Evolutionary conservation across 1,284 basidiomycete species (phyloP).

Genomic region (Cutaneotrichosporon sp.): DNA sequence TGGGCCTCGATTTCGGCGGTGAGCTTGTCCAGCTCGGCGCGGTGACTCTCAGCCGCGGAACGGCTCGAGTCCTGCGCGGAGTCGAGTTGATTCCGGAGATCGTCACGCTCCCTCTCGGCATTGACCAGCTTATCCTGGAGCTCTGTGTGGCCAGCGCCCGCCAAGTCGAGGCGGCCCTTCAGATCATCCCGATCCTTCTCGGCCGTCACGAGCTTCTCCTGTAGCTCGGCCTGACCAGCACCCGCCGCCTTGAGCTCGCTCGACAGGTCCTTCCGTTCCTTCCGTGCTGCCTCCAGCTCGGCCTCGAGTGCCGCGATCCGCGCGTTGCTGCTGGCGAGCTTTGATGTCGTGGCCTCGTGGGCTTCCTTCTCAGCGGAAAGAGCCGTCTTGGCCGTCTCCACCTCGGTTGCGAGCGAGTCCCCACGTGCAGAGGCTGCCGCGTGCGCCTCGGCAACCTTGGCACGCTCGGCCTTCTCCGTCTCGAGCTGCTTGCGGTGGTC

Average conservation of each 20-base stretch:
- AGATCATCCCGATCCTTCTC: too few relatives aligned
- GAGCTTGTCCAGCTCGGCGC: too few relatives aligned
- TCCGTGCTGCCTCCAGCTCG: conserved; percentile 8
- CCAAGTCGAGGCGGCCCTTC: too few relatives aligned
- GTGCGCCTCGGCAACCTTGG: conserved; percentile 5
- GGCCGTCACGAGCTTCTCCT: background rate
- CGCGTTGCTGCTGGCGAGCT: conserved; percentile 1
- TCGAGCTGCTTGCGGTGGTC: conserved; percentile 4
- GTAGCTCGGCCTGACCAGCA: background rate
- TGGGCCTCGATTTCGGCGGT: too few relatives aligned
- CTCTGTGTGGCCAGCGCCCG: too few relatives aligned
- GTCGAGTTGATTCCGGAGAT: too few relatives aligned
- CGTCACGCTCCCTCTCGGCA: too few relatives aligned
- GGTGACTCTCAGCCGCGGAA: too few relatives aligned
- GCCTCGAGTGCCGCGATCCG: conserved; percentile 15
- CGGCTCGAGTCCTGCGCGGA: too few relatives aligned
- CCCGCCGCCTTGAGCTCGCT: background rate
- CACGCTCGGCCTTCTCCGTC: conserved; percentile 5
- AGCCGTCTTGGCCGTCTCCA: conserved; percentile 5
- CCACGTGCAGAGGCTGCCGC: background rate
- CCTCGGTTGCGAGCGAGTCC: conserved; percentile 8
- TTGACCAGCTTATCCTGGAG: too few relatives aligned
- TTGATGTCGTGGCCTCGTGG: background rate
- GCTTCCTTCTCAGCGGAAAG: conserved; percentile 3
- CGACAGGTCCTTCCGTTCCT: background rate